Percentiles rank a stretch among this genome's conserved stretches.
These are phyloP conservation scores for Ilex paraguariensis DNA, from an alignment of 305 asterid genomes.

Conservation along the genomic window DNA sequence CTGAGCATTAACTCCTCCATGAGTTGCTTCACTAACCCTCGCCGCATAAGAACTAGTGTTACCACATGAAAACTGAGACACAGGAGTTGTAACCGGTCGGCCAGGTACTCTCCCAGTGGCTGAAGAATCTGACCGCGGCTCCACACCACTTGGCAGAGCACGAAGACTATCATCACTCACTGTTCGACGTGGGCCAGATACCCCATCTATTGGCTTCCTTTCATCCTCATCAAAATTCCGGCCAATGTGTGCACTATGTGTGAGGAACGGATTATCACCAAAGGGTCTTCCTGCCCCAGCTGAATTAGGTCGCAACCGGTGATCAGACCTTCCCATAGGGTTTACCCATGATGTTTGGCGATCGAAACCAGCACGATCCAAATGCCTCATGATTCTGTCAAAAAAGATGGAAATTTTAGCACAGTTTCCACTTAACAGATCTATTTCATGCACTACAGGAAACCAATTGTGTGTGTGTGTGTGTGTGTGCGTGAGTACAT, in stretches of 20 bases:
- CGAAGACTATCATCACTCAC: slow-evolving; percentile 57
- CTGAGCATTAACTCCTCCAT: slow-evolving; percentile 39
- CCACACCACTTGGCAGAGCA: slow-evolving; percentile 40
- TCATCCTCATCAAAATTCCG: slow-evolving; percentile 92
- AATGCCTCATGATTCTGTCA: slow-evolving; percentile 59
- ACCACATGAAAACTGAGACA: slow-evolving; percentile 42
- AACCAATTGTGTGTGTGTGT: too few species aligned
- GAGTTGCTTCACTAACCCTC: slow-evolving; percentile 47
- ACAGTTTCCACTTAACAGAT: too few species aligned
- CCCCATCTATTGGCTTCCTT: slow-evolving; percentile 83
- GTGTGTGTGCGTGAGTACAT: too few species aligned
- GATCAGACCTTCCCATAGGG: slow-evolving; percentile 57
- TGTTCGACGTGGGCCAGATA: slow-evolving; percentile 67
- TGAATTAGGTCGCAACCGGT: slow-evolving; percentile 71
- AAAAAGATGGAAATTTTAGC: slow-evolving; percentile 5
- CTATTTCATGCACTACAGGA: too few species aligned
- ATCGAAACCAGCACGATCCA: slow-evolving; percentile 60
- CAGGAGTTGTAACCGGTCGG: slow-evolving; percentile 40
- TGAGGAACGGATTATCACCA: slow-evolving; percentile 68
- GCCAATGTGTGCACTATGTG: slow-evolving; percentile 49
- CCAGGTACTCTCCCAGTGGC: slow-evolving; percentile 38
- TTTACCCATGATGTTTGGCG: slow-evolving; percentile 66
- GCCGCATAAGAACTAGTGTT: slow-evolving; percentile 44
- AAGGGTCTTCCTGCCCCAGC: slow-evolving; percentile 63
- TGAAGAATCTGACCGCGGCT: slow-evolving; percentile 39